Percentiles rank a stretch among this genome's conserved stretches.
phyloP scores from a whole-genome alignment of 1,284 basidiomycete genomes.

The Exobasidium cylindrosporum region DNA sequence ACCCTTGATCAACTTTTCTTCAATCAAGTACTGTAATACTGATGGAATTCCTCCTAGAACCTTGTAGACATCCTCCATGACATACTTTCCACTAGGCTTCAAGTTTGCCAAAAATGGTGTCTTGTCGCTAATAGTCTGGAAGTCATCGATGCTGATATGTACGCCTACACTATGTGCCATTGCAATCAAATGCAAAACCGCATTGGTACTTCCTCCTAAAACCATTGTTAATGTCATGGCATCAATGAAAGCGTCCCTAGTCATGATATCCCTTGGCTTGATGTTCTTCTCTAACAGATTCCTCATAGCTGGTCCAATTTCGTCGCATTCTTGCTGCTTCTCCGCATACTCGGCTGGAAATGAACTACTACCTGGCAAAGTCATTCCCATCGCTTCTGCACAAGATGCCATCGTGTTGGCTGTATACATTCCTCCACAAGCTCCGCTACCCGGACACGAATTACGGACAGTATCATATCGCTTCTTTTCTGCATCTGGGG shows the following conservation, averaged over 20 bases:
- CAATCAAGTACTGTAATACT: constrained; percentile 49
- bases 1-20: constrained; percentile 57
- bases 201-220: constrained; percentile 52
- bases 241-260: constrained; percentile 45
- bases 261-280: constrained; percentile 53
- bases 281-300: constrained; percentile 53
- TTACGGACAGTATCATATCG: constrained; percentile 50
- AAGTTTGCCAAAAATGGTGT: constrained; percentile 54
- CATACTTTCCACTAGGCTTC: constrained; percentile 54
- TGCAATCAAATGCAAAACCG: constrained; percentile 52
- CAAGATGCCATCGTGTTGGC: constrained; percentile 55
- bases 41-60: constrained; percentile 49
- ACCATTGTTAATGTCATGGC: constrained; percentile 54
- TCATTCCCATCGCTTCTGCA: constrained; percentile 53
- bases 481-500: constrained; percentile 47
- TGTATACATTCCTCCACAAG: constrained; percentile 55
- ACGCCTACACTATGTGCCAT: constrained; percentile 51
- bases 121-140: constrained; percentile 49
- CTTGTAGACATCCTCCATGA: constrained; percentile 54
- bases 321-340: constrained; percentile 48
- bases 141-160: constrained; percentile 48
- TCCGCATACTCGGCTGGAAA: constrained; percentile 53
- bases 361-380: constrained; percentile 48
- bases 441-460: constrained; percentile 51
- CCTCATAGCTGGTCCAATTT: constrained; percentile 45